Evolutionary conservation across 805 yeast species (phyloP), one percentile per base, ranked within the genome.

Genomic region (Teunomyces pallodes): DNA sequence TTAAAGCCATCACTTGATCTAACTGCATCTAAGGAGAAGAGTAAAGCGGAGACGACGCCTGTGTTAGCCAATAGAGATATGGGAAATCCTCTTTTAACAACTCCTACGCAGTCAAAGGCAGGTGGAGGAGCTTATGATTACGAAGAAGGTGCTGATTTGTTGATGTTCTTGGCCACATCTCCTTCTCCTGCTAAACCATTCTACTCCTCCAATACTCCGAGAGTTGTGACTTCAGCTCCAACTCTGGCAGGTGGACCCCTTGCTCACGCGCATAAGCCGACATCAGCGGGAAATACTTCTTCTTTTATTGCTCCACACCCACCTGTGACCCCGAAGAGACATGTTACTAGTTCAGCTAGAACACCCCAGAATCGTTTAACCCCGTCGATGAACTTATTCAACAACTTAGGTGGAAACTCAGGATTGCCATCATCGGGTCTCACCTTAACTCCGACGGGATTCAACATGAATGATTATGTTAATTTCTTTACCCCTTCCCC

Each of bases 381-480:
- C 9, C 78, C 77, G 2, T 65, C 71, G 24, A 58, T 70, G 31
- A 67, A 64, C 49, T 53, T 66, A 17, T 64, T 65, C 56, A 63
- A 55, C 46, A 56, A 55, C 38, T 41, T 55, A n/a, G 57, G 57
- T 30, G 52, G 54, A 33, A 55, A 48, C 17, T 53, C 56, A 7
- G 74, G 70, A 7, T 59, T 72, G 32, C 78, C 77, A 3, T 71
- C 76, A 2, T 67, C 70, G 1, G 77, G 77, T 0, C 56, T 73
- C 36, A 73, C 76, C 10, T 72, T 75, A 29, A 65, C 77, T 7
- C 85, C 87, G 0, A 86, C 86, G 1, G 86, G 85, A 2, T 87
- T 88, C 69, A 87, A 88, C 64, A 81, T 88, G 83, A 84, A 82
- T 60, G 96, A 88, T 61, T 88, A 87, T 62, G 86, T 89, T 33